phyloP scores from a whole-genome alignment of 2,329 filamentous ascomycete genomes.

The Fusarium multiceps region DNA sequence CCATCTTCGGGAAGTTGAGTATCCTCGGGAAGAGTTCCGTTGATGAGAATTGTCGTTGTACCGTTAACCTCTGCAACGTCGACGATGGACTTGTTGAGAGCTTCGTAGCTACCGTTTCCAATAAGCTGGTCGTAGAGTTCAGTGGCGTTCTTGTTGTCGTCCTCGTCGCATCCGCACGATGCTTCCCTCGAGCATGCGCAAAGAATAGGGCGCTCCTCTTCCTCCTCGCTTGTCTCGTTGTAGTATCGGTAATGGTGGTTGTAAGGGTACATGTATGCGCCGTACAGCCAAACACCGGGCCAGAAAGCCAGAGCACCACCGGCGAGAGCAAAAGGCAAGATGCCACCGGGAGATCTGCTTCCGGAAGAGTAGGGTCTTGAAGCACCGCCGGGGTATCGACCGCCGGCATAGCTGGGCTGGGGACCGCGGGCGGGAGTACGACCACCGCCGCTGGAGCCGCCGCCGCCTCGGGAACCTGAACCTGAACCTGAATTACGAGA shows the following conservation, averaged over 20 bases:
- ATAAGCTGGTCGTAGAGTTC: conserved; percentile 71
- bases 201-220: conserved; percentile 52
- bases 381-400: conserved; percentile 72
- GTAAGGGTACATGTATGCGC: conserved; percentile 68
- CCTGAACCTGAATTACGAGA: conserved; percentile 31
- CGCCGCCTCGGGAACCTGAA: conserved; percentile 7
- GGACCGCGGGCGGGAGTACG: conserved; percentile 62
- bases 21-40: conserved; percentile 81
- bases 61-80: conserved; percentile 70
- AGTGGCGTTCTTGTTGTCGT: conserved; percentile 63
- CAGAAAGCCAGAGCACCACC: conserved; percentile 66
- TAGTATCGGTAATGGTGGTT: conserved; percentile 58
- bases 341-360: conserved; percentile 61
- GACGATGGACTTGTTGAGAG: conserved; percentile 71
- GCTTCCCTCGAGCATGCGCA: conserved; percentile 63
- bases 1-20: conserved; percentile 61
- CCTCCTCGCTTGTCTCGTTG: conserved; percentile 60
- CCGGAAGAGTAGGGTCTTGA: conserved; percentile 70
- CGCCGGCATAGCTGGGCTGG: conserved; percentile 68
- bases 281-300: conserved; percentile 73
- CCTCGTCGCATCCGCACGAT: conserved; percentile 73
- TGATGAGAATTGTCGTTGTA: conserved; percentile 73
- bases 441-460: conserved; percentile 9
- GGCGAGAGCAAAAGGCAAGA: conserved; percentile 64
- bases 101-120: conserved; percentile 70